Evolutionary conservation across 2,329 filamentous ascomycete genomes (phyloP).

Genomic region (Chaetomiaceae sp.): DNA sequence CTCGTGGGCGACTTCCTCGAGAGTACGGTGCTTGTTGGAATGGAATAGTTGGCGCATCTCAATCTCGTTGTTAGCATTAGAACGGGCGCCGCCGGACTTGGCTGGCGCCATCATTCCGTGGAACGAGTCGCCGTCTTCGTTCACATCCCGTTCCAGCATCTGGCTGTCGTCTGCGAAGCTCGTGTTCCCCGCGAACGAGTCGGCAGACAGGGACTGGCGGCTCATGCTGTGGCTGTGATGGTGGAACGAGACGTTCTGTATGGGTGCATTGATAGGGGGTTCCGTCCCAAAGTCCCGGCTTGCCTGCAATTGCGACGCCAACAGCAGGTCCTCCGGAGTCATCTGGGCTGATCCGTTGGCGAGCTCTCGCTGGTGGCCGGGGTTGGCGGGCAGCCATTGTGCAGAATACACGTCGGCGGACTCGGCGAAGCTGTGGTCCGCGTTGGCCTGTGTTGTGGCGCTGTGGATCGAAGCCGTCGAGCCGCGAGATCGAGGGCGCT

Average conservation of each 20-base stretch:
- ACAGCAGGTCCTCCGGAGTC: conserved; percentile 55
- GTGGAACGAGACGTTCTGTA: conserved; percentile 43
- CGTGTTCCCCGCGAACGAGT: conserved; percentile 47
- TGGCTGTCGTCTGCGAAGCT: conserved; percentile 59
- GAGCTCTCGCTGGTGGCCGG: conserved; percentile 42
- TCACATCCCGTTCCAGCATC: conserved; percentile 56
- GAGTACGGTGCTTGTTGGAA: conserved; percentile 60
- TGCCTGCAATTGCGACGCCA: conserved; percentile 52
- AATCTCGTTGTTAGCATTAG: conserved; percentile 73
- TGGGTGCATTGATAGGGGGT: conserved; percentile 43
- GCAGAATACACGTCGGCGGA: conserved; percentile 41
- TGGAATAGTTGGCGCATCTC: conserved; percentile 72
- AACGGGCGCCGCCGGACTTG: conserved; percentile 54
- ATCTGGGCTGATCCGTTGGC: conserved; percentile 40
- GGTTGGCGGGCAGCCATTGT: conserved; percentile 47
- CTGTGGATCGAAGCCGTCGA: conserved; percentile 56
- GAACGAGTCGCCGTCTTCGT: conserved; percentile 52
- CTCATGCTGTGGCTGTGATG: conserved; percentile 34
- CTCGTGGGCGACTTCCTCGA: conserved; percentile 70
- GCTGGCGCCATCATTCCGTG: conserved; percentile 41
- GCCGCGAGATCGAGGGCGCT: conserved; percentile 49
- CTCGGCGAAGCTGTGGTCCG: conserved; percentile 46
- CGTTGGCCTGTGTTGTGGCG: conserved; percentile 45
- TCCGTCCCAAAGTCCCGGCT: conserved; percentile 47
- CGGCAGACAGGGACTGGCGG: conserved; percentile 50